Conservation (phyloP, 2,329 filamentous ascomycete genomes). For the Arachnomyces sp. region DNA sequence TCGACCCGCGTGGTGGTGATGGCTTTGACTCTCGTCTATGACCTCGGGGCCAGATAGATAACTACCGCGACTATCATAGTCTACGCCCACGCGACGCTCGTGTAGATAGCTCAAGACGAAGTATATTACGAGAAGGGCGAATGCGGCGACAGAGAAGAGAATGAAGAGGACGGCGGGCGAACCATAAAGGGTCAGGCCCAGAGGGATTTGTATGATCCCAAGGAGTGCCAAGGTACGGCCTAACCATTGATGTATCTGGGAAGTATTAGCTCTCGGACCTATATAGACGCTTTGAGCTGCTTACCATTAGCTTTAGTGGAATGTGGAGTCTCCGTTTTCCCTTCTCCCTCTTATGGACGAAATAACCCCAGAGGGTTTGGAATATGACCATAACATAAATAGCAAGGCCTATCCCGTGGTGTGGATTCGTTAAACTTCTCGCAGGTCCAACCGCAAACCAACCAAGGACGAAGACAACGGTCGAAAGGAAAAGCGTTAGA, state of each 20-base stretch:
- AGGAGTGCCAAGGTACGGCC: slow-evolving; percentile 70
- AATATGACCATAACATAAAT: slow-evolving; percentile 53
- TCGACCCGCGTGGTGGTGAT: slow-evolving; percentile 37
- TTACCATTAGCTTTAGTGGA: slow-evolving; percentile 51
- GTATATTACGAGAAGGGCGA: slow-evolving; percentile 62
- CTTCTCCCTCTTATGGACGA: slow-evolving; percentile 47
- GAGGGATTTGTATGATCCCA: slow-evolving; percentile 75
- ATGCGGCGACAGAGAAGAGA: slow-evolving; percentile 71
- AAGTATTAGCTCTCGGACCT: slow-evolving; percentile 29
- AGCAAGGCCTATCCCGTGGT: slow-evolving; percentile 58
- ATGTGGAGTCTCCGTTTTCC: slow-evolving; percentile 46
- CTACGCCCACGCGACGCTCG: slow-evolving; percentile 46
- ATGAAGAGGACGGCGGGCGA: slow-evolving; percentile 81
- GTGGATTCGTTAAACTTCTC: slow-evolving; percentile 55
- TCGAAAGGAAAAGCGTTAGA: slow-evolving; percentile 51
- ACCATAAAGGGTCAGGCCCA: slow-evolving; percentile 86
- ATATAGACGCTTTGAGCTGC: slow-evolving; percentile 10
- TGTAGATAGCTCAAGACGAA: slow-evolving; percentile 70
- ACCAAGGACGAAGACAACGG: slow-evolving; percentile 53
- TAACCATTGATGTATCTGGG: slow-evolving; percentile 77
- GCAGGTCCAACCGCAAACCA: slow-evolving; percentile 56
- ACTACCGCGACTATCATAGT: slow-evolving; percentile 52
- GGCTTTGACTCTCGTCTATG: slow-evolving; percentile 34
- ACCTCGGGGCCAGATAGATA: slow-evolving; percentile 47
- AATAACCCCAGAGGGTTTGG: slow-evolving; percentile 51